Evolutionary conservation across 495 filamentous ascomycete genomes (phyloP).

Genomic region (Trichoderma orchidacearum): DNA sequence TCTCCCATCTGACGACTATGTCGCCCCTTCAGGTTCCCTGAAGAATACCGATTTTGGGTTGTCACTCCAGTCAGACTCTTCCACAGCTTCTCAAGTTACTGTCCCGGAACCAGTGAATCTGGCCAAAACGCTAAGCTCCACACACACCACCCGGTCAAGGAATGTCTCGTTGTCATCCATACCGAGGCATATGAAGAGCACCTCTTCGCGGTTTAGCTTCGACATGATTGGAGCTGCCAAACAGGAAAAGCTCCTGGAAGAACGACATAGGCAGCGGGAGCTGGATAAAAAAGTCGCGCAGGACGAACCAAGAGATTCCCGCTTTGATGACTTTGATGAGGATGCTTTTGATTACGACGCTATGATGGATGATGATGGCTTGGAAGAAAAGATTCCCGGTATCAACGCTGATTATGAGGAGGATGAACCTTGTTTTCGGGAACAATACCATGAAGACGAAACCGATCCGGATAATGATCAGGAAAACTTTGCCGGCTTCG

Average conservation of each 20-base stretch:
- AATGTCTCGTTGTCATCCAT: conserved; percentile 24
- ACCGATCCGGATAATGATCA: conserved; percentile 32
- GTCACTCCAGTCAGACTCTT: neutral
- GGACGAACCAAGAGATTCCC: conserved; percentile 19
- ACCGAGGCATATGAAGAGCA: conserved; percentile 72
- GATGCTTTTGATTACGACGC: conserved; percentile 55
- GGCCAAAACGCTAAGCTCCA: conserved; percentile 9
- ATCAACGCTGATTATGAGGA: conserved; percentile 58
- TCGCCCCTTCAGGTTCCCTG: neutral
- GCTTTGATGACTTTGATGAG: conserved; percentile 51
- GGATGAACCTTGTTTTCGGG: conserved; percentile 31
- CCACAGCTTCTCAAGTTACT: neutral
- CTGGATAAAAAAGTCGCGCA: conserved; percentile 33
- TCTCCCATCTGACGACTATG: neutral
- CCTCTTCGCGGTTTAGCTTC: conserved; percentile 82
- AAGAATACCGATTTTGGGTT: neutral
- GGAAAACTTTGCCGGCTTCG: conserved; percentile 39
- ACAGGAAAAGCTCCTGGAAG: conserved; percentile 74
- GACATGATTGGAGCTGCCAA: conserved; percentile 75
- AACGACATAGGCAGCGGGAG: conserved; percentile 65
- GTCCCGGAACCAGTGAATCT: neutral
- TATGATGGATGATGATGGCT: conserved; percentile 54
- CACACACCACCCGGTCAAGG: conserved; percentile 14
- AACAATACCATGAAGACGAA: conserved; percentile 25
- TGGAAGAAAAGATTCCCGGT: conserved; percentile 54